phyloP scores from a whole-genome alignment of 1,139 yeast genomes.

The Meyerozyma elateridarum region DNA sequence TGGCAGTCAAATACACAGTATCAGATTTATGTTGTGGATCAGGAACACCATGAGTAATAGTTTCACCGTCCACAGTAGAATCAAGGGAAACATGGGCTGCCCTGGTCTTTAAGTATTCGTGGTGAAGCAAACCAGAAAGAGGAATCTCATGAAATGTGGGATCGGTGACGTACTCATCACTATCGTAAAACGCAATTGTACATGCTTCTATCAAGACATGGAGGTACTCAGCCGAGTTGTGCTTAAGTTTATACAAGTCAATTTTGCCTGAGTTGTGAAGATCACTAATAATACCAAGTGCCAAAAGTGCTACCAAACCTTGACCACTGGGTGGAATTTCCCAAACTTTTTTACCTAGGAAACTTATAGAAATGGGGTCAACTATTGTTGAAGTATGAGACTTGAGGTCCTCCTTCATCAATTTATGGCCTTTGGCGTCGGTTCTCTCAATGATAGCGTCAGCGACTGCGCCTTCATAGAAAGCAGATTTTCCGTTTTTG shows the following conservation, averaged over 20 bases:
- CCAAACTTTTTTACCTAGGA: slow-evolving; percentile 50
- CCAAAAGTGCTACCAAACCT: slow-evolving; percentile 67
- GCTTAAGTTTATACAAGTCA: slow-evolving; percentile 44
- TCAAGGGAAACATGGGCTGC: slow-evolving; percentile 41
- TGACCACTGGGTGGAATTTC: slow-evolving; percentile 85
- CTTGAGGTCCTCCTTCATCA: slow-evolving; percentile 52
- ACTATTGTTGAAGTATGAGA: slow-evolving; percentile 55
- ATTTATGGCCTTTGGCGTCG: slow-evolving; percentile 48
- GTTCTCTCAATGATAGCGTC: slow-evolving; percentile 58
- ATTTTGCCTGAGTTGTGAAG: slow-evolving; percentile 45
- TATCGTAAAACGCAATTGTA: slow-evolving; percentile 71
- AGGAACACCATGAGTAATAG: slow-evolving; percentile 53
- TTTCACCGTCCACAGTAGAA: slow-evolving; percentile 37
- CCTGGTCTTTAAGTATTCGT: slow-evolving; percentile 45
- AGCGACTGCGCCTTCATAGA: slow-evolving; percentile 66
- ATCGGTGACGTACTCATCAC: slow-evolving; percentile 72
- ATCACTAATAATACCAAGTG: slow-evolving; percentile 61
- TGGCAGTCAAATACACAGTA: slow-evolving; percentile 69
- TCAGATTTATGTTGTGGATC: slow-evolving; percentile 64
- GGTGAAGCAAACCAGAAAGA: slow-evolving; percentile 29
- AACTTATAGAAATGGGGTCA: slow-evolving; percentile 52
- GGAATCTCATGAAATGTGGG: slow-evolving; percentile 41
- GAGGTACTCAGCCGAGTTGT: slow-evolving; percentile 68
- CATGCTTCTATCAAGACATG: slow-evolving; percentile 67
- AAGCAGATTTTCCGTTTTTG: slow-evolving; percentile 56